Evolutionary conservation across 495 filamentous ascomycete genomes (phyloP).

Genomic region (Parathielavia appendiculata): DNA sequence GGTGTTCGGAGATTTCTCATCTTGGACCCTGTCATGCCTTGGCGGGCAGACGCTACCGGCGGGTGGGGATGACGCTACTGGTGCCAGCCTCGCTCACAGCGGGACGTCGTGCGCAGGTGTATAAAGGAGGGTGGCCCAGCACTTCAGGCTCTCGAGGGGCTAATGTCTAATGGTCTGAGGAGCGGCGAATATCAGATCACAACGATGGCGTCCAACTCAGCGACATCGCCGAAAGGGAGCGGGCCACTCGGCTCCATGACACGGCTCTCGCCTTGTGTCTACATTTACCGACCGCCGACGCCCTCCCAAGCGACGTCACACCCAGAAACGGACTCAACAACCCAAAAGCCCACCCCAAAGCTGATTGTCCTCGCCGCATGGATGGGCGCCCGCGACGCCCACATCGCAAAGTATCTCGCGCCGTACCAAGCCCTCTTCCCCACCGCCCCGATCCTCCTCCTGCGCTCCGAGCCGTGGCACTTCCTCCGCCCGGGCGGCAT

Average conservation of each 20-base stretch:
- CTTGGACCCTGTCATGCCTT: no score
- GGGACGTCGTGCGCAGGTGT: no score
- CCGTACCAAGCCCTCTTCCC: constrained; percentile 41
- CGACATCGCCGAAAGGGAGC: neutral
- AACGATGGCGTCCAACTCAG: constrained; percentile 23
- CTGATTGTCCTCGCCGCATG: constrained; percentile 42
- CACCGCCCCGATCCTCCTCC: constrained; percentile 35
- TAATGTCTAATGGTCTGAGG: neutral
- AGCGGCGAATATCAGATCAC: neutral
- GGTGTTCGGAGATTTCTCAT: no score
- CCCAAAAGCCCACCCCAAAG: constrained; percentile 18
- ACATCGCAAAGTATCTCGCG: constrained; percentile 44
- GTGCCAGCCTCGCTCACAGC: no score
- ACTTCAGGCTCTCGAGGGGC: neutral
- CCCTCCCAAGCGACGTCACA: neutral
- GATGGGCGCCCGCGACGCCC: constrained; percentile 43
- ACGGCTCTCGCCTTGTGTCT: constrained; percentile 33
- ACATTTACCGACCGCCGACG: constrained; percentile 32
- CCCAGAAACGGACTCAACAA: neutral
- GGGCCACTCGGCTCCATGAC: constrained; percentile 35
- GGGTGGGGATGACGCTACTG: no score
- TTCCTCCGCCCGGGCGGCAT: constrained; percentile 19
- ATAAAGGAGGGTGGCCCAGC: neutral
- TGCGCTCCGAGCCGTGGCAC: constrained; percentile 34
- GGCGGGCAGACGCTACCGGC: no score